Evolutionary conservation across 2,329 filamentous ascomycete species (phyloP), one percentile per base, ranked within the genome.

Genomic region (Decorospora gaudefroyi): DNA sequence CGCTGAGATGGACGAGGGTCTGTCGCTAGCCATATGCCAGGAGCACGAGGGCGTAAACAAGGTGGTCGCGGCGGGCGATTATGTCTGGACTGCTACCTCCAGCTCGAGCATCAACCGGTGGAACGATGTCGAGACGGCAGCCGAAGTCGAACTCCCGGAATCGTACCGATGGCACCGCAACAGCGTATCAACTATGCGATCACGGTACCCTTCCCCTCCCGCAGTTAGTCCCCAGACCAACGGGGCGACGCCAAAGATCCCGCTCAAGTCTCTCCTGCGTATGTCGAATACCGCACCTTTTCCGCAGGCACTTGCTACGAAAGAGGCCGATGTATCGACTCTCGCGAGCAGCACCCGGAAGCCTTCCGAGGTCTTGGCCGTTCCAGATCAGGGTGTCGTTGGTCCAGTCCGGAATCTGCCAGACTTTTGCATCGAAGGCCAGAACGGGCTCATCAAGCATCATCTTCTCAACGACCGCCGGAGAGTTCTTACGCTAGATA

Each of bases 381-480:
- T 78, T 19, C 32, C 62, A 8, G 62, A 70, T 38, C 53, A 63
- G 8, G 52, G 51, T 4, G 45, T 59, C 3, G 51, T 65, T 15
- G 64, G 72, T 10, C 71, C 76, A 3, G 63, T 75, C 6, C 65
- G 74, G 30, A 51, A 51, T 12, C 62, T 74, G 31, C 76, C 76
- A n/a, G 76, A 78, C 32, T 71, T 73, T 37, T 68, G 75, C 2
- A 93, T 99, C 33, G 90, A 96, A 71, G 93, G 93, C 1, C 91
- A 96, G 62, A 92, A 96, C 72, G 93, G 93, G 7, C 74, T 99
- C 39, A 90, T 97, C 49, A 99, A 97, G 71, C 88, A 96, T 69
- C 85, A 87, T 60, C 79, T 97, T 57, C 77, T 99, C 49, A 97
- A 95, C 69, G 92, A 99, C 67, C 82, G 92, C 55, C 86, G 88